Evolutionary conservation across 192 early-diverging fungal species (phyloP).

Genomic region (Backusella parvicylindrica): DNA sequence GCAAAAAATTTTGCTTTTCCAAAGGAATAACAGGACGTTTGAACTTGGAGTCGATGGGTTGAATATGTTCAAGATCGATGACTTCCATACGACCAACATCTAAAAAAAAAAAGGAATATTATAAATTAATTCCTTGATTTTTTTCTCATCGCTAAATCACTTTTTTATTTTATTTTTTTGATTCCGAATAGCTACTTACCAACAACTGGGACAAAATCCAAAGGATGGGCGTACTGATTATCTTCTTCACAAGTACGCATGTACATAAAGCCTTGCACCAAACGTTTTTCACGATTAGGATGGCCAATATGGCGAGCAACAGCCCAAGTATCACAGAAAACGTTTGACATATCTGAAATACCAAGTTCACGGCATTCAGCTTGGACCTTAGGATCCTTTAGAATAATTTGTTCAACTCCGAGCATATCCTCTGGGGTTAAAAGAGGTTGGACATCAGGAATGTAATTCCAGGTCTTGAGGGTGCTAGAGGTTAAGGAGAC

Average conservation of each 20-base stretch:
- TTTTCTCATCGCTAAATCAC: neutral
- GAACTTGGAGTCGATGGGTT: conserved; percentile 31
- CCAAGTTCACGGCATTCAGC: conserved; percentile 36
- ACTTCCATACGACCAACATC: conserved; percentile 31
- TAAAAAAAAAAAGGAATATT: conserved; percentile 1
- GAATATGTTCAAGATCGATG: conserved; percentile 34
- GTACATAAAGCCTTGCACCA: conserved; percentile 38
- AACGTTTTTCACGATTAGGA: conserved; percentile 15
- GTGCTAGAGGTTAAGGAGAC: conserved; percentile 18
- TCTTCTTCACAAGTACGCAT: conserved; percentile 38
- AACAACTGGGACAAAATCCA: conserved; percentile 39
- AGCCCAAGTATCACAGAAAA: conserved; percentile 38
- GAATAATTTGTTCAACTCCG: conserved; percentile 30
- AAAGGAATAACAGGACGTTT: conserved; percentile 35
- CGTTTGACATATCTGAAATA: conserved; percentile 35
- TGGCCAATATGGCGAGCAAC: conserved; percentile 26
- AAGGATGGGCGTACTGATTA: conserved; percentile 40
- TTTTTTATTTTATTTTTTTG: neutral
- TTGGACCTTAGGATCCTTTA: conserved; percentile 21
- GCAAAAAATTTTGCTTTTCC: conserved; percentile 36
- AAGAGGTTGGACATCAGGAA: conserved; percentile 37
- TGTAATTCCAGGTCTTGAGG: conserved; percentile 20
- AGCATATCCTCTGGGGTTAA: conserved; percentile 38
- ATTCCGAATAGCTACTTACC: conserved; percentile 19
- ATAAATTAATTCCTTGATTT: neutral